A percentile compares a stretch with the other conserved stretches of the same genome.
phyloP scores from a whole-genome alignment of 2,329 filamentous ascomycete species.

The Alternaria arborescens region DNA sequence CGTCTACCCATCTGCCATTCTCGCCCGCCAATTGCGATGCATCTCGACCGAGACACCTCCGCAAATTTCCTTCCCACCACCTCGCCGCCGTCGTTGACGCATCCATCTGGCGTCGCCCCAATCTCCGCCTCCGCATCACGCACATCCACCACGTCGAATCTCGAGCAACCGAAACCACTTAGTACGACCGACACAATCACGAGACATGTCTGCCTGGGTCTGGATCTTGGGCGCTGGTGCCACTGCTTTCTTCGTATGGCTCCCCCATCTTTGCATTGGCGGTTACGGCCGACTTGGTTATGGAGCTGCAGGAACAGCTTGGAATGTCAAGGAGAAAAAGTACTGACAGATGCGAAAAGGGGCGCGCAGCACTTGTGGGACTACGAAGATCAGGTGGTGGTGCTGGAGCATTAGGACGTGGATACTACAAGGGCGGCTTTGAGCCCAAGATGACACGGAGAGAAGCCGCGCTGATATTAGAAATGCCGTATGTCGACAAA shows the following conservation, averaged over 20 bases:
- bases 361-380: conserved; percentile 90
- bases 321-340: not conserved
- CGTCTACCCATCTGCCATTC: not conserved
- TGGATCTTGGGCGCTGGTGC: conserved; percentile 70
- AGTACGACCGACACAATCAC: conserved; percentile 2
- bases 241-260: conserved; percentile 69
- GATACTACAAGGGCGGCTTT: conserved; percentile 99
- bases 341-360: conserved; percentile 61
- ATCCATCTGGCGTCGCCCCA: not conserved
- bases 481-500: conserved; percentile 75
- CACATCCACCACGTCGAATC: conserved; percentile 3
- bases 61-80: conserved; percentile 20
- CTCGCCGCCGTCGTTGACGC: conserved; percentile 11
- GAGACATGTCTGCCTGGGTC: conserved; percentile 64
- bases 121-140: conserved; percentile 7
- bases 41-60: conserved; percentile 34
- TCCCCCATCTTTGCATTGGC: not conserved
- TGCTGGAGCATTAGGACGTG: conserved; percentile 79
- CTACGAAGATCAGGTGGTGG: conserved; percentile 79
- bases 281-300: fast-evolving
- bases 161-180: not conserved
- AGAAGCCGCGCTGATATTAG: conserved; percentile 89
- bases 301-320: not conserved
- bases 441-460: conserved; percentile 92
- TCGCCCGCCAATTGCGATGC: conserved; percentile 22